phyloP scores from a whole-genome alignment of 129 eudicot species.

The Chrysanthemum seticuspe region DNA sequence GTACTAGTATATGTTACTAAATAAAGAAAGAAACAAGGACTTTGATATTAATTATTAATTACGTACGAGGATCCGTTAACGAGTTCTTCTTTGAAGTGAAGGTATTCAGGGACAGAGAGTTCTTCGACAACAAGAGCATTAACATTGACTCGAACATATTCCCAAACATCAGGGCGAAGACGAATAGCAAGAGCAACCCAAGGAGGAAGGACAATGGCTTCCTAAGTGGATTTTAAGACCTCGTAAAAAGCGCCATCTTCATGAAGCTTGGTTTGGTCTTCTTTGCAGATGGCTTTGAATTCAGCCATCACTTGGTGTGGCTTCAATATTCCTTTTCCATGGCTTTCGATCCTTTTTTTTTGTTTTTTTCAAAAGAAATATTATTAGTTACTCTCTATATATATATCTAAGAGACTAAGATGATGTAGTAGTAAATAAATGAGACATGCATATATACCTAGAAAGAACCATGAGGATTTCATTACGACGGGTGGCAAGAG shows the following conservation, averaged over 20 bases:
- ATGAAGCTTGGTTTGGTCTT: constrained; percentile 47
- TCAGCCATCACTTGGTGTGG: constrained; percentile 85
- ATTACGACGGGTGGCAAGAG: constrained; percentile 73
- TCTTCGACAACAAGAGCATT: constrained; percentile 66
- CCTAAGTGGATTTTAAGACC: constrained; percentile 86
- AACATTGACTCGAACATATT: constrained; percentile 69
- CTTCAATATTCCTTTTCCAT: constrained; percentile 84
- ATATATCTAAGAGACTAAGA: too few species aligned
- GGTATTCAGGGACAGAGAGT: constrained; percentile 61
- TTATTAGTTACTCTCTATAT: too few species aligned
- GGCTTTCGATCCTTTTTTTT: constrained; percentile 60
- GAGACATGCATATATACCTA: too few species aligned
- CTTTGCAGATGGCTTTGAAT: constrained; percentile 57
- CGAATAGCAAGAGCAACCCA: constrained; percentile 93
- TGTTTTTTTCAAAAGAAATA: too few species aligned
- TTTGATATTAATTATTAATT: too few species aligned
- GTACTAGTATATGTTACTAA: too few species aligned
- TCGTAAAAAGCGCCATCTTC: constrained; percentile 72
- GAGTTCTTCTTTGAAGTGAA: constrained; percentile 79
- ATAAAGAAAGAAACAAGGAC: too few species aligned
- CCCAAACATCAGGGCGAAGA: constrained; percentile 95
- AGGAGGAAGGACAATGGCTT: constrained; percentile 82
- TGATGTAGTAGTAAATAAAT: too few species aligned
- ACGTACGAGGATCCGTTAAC: constrained; percentile 31
- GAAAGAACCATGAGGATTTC: constrained; percentile 70